These are phyloP conservation scores for Phytopythium chamaehyphon DNA, from an alignment of 352 stramenopile genomes.

Conservation along the genomic window DNA sequence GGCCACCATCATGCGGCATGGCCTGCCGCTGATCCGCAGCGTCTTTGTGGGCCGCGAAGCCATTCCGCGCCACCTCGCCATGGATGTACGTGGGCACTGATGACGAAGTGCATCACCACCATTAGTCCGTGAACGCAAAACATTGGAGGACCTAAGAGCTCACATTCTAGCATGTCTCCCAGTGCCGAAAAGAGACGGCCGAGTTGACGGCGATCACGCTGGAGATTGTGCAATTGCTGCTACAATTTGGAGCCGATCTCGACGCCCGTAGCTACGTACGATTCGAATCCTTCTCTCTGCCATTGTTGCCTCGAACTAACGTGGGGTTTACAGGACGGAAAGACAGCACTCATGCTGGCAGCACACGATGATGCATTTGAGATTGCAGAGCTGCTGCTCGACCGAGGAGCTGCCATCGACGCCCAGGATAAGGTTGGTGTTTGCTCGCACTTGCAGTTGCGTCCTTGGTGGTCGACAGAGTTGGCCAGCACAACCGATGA, in stretches of 20 bases:
- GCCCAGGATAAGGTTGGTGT: conserved; percentile 13
- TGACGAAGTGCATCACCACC: too few relatives aligned
- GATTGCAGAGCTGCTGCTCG: conserved; percentile 17
- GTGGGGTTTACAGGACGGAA: conserved; percentile 10
- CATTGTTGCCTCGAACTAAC: background rate
- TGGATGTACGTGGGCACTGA: conserved; percentile 20
- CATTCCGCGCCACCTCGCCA: conserved; percentile 13
- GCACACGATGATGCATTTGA: conserved; percentile 16
- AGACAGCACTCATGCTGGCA: conserved; percentile 17
- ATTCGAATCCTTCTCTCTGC: too few relatives aligned
- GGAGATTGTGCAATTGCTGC: conserved; percentile 10
- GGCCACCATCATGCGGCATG: conserved; percentile 18
- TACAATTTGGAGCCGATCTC: conserved; percentile 11
- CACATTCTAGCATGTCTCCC: background rate
- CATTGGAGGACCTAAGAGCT: background rate
- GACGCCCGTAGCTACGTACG: conserved; percentile 10
- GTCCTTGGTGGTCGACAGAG: too few relatives aligned
- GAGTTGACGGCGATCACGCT: conserved; percentile 1
- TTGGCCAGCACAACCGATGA: too few relatives aligned
- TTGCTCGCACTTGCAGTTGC: too few relatives aligned
- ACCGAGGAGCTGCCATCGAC: conserved; percentile 9
- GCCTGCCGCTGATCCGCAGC: conserved; percentile 18
- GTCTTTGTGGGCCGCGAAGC: conserved; percentile 9
- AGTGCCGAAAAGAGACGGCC: conserved; percentile 18
- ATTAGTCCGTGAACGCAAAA: too few relatives aligned